A percentile compares a stretch with the other conserved stretches of the same genome.
Conservation (phyloP, 768 basidiomycete species). For the Termitomyces sp. region DNA sequence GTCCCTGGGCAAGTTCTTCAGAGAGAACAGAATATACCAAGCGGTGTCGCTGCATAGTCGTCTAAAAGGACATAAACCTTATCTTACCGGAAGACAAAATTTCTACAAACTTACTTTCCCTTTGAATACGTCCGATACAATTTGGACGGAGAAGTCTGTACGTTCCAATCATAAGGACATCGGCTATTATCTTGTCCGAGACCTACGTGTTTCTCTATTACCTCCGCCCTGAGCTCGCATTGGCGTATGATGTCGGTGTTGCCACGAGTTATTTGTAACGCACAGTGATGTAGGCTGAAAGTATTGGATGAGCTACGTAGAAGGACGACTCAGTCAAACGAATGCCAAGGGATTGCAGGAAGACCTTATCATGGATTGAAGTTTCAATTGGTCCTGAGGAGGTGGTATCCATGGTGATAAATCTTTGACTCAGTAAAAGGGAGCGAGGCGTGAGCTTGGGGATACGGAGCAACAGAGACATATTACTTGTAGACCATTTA, state of each 20-base stretch:
- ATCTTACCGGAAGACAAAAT: background rate
- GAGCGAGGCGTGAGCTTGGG: conserved; percentile 5
- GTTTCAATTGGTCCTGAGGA: conserved; percentile 46
- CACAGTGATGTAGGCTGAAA: conserved; percentile 58
- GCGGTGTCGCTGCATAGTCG: conserved; percentile 74
- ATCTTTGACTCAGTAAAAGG: conserved; percentile 6
- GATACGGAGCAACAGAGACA: conserved; percentile 14
- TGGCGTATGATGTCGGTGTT: conserved; percentile 79
- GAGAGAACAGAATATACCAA: conserved; percentile 69
- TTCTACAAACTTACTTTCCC: conserved; percentile 49
- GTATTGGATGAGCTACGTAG: conserved; percentile 49
- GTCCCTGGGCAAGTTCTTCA: conserved; percentile 62
- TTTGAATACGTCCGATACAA: conserved; percentile 67
- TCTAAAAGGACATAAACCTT: conserved; percentile 31
- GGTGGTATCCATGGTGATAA: conserved; percentile 17
- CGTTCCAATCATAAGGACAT: conserved; percentile 4
- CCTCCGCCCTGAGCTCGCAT: conserved; percentile 68
- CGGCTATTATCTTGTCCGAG: conserved; percentile 5
- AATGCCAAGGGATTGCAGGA: conserved; percentile 3
- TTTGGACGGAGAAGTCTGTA: conserved; percentile 70
- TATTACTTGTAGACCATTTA: conserved; percentile 5
- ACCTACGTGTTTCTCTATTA: conserved; percentile 79
- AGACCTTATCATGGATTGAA: conserved; percentile 63
- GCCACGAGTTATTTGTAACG: conserved; percentile 78
- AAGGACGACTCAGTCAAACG: conserved; percentile 13